Conservation (phyloP, 2,329 filamentous ascomycete species). For the Lasiodiplodia hormozganensis region DNA sequence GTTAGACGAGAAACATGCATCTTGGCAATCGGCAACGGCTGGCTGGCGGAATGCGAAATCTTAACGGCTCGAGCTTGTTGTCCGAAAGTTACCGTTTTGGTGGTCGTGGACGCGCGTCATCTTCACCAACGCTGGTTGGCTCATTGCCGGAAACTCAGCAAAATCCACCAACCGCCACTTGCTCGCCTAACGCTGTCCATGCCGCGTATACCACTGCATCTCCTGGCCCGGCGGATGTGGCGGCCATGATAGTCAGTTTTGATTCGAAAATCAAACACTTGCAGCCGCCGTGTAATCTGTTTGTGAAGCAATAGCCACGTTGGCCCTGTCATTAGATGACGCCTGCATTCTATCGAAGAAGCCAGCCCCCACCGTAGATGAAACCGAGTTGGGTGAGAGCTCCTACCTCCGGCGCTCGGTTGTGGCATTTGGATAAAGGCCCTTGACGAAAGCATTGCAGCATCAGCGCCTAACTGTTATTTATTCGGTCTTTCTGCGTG, state of each 20-base stretch:
- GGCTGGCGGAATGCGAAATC: conserved; percentile 2
- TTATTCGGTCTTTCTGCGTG: not conserved
- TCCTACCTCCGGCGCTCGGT: not conserved
- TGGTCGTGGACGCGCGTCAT: conserved; percentile 16
- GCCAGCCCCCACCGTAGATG: not conserved
- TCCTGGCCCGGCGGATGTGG: conserved; percentile 4
- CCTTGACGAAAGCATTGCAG: not conserved
- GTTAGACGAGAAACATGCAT: not conserved
- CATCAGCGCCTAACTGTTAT: not conserved
- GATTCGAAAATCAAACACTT: not conserved
- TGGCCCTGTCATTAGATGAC: conserved; percentile 7
- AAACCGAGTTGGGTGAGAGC: not conserved
- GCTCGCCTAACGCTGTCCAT: conserved; percentile 8
- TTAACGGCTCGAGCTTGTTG: conserved; percentile 11
- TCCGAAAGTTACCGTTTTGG: conserved; percentile 13
- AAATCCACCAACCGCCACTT: not conserved
- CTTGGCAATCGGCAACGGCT: not conserved
- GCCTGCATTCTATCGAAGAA: conserved; percentile 13
- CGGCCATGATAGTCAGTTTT: not conserved
- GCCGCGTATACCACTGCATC: not conserved
- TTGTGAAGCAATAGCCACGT: conserved; percentile 1
- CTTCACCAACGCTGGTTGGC: not conserved
- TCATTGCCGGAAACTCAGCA: conserved; percentile 14
- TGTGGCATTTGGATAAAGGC: not conserved
- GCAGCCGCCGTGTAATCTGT: conserved; percentile 7